phyloP scores from a whole-genome alignment of 257 asterid species.

The Striga asiatica region DNA sequence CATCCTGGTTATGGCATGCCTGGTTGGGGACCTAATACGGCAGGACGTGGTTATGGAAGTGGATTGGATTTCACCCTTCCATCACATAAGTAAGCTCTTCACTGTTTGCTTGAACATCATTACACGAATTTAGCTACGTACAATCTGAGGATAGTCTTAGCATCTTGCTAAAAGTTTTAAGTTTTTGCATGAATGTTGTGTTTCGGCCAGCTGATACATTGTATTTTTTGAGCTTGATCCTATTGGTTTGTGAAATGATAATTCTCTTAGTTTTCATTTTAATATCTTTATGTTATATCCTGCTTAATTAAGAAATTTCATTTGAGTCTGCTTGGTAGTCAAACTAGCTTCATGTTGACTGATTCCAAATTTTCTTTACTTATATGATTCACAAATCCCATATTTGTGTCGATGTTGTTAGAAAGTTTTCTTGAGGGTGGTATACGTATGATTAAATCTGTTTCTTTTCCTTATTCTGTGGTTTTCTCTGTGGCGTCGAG shows the following conservation, averaged over 20 bases:
- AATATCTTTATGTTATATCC: no score
- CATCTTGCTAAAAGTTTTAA: background rate
- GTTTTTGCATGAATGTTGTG: background rate
- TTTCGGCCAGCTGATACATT: no score
- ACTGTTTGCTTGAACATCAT: background rate
- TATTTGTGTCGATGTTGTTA: background rate
- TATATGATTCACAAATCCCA: background rate
- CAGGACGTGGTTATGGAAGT: conserved; percentile 85
- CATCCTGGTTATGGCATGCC: conserved; percentile 52
- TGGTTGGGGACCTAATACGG: conserved; percentile 20
- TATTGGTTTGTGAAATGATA: no score
- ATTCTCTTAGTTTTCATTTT: no score
- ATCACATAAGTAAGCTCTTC: conserved; percentile 72
- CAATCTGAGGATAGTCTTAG: background rate
- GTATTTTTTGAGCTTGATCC: no score
- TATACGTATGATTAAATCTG: background rate
- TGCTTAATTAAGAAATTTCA: no score
- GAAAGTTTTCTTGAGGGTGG: background rate
- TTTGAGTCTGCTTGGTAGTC: no score
- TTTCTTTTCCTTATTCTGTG: background rate
- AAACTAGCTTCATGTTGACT: background rate
- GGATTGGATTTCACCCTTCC: conserved; percentile 99
- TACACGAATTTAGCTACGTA: background rate
- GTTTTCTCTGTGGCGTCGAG: no score
- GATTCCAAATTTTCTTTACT: background rate